A percentile compares a stretch with the other conserved stretches of the same genome.
Evolutionary conservation across 257 asterid species (phyloP).

Genomic region (Rubia yunnanensis): DNA sequence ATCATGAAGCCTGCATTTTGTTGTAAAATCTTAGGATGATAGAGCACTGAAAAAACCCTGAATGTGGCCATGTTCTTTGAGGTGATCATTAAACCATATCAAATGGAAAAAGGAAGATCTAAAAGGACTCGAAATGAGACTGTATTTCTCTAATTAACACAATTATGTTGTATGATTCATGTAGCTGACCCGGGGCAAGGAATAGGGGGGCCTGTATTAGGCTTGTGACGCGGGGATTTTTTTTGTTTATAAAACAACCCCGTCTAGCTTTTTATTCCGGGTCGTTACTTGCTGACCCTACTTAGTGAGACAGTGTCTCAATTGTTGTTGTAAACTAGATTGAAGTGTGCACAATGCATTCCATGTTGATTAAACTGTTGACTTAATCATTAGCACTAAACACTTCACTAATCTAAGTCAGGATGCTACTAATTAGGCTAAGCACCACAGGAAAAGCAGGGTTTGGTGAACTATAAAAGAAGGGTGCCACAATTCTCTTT

Average conservation of each 20-base stretch:
- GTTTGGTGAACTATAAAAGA: not conserved
- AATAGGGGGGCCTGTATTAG: no score
- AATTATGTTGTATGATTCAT: not conserved
- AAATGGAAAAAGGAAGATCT: no score
- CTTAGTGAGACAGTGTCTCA: not conserved
- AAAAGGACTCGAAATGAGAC: not conserved
- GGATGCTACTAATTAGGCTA: conserved; percentile 7
- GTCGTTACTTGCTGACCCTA: not conserved
- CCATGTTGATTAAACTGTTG: not conserved
- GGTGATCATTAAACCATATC: not conserved
- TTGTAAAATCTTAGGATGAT: not conserved
- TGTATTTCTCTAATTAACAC: not conserved
- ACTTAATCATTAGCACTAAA: conserved; percentile 3
- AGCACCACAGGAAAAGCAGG: not conserved
- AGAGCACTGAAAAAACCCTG: not conserved
- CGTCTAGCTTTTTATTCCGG: not conserved
- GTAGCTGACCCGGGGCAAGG: no score
- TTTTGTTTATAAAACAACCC: no score
- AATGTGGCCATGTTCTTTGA: not conserved
- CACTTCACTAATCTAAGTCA: conserved; percentile 14
- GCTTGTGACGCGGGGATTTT: not conserved
- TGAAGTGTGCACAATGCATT: not conserved
- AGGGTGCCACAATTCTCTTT: not conserved
- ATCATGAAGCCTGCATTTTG: not conserved
- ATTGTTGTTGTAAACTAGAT: not conserved